Evolutionary conservation across 1,139 yeast species (phyloP).

Genomic region (Candida sp.): DNA sequence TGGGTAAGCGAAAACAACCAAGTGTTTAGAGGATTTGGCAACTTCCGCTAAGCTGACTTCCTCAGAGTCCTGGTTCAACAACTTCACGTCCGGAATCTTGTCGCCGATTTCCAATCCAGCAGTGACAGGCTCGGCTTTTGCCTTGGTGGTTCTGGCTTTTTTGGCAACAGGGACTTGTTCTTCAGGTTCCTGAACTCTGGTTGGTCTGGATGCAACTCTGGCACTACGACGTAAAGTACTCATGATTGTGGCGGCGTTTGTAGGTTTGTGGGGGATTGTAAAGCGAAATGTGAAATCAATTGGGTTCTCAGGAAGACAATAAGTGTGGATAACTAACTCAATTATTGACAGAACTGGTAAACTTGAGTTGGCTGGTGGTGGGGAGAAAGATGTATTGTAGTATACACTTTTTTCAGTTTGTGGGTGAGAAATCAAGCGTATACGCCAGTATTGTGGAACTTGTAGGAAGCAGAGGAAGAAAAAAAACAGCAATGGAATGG

Average conservation of each 20-base stretch:
- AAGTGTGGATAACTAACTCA: background rate
- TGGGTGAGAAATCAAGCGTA: background rate
- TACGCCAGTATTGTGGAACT: background rate
- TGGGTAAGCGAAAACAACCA: slow-evolving; percentile 83
- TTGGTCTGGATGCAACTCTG: slow-evolving; percentile 37
- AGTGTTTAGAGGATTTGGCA: slow-evolving; percentile 50
- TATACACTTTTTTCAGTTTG: background rate
- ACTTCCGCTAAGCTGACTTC: slow-evolving; percentile 54
- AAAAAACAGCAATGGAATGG: background rate
- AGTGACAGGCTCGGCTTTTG: slow-evolving; percentile 6
- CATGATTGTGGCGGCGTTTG: slow-evolving; percentile 26
- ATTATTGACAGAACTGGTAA: background rate
- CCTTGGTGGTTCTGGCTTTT: slow-evolving; percentile 26
- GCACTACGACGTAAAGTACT: slow-evolving; percentile 59
- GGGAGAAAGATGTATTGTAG: background rate
- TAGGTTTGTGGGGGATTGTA: background rate
- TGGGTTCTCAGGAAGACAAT: background rate
- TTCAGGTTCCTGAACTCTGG: slow-evolving; percentile 13
- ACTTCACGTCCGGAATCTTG: slow-evolving; percentile 63
- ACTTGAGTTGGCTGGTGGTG: background rate
- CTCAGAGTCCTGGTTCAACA: slow-evolving; percentile 71
- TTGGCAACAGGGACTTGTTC: slow-evolving; percentile 22
- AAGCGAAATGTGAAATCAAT: background rate
- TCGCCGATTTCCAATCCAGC: slow-evolving; percentile 63
- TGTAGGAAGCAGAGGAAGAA: background rate